Percentiles rank a stretch among this genome's conserved stretches.
Conservation (phyloP, 176 grass and related monocot genomes). For the Carex scoparia region DNA sequence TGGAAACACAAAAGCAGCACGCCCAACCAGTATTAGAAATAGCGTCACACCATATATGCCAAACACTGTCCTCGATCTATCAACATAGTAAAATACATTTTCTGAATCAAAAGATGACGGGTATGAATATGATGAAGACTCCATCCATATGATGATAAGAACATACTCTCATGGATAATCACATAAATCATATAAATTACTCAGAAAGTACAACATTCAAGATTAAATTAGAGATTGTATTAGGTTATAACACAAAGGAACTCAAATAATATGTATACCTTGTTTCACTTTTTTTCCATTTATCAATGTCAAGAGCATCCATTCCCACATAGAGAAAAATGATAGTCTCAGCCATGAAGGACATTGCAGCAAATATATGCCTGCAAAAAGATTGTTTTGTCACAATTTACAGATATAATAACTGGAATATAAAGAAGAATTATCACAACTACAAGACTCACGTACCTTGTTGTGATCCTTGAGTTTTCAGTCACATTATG, state of each 20-base stretch:
- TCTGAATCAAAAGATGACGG: neutral
- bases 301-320: conserved; percentile 88
- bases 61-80: conserved; percentile 53
- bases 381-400: conserved; percentile 29
- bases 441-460: neutral
- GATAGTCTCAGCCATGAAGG: conserved; percentile 79
- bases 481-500: conserved; percentile 85
- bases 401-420: neutral
- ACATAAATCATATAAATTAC: neutral
- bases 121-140: neutral
- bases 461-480: conserved; percentile 74
- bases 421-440: neutral
- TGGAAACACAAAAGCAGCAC: conserved; percentile 74
- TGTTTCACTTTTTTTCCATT: conserved; percentile 63
- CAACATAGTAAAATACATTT: conserved; percentile 15
- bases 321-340: conserved; percentile 97
- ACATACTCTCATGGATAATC: neutral
- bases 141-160: neutral
- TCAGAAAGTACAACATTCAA: neutral
- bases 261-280: conserved; percentile 27
- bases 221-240: neutral
- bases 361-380: conserved; percentile 74
- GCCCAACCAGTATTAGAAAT: conserved; percentile 48
- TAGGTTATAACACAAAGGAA: conserved; percentile 3
- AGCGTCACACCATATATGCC: conserved; percentile 50